These are phyloP conservation scores for Cyclostephanos invisitatus DNA, from an alignment of 108 stramenopile species.

Conservation along the genomic window DNA sequence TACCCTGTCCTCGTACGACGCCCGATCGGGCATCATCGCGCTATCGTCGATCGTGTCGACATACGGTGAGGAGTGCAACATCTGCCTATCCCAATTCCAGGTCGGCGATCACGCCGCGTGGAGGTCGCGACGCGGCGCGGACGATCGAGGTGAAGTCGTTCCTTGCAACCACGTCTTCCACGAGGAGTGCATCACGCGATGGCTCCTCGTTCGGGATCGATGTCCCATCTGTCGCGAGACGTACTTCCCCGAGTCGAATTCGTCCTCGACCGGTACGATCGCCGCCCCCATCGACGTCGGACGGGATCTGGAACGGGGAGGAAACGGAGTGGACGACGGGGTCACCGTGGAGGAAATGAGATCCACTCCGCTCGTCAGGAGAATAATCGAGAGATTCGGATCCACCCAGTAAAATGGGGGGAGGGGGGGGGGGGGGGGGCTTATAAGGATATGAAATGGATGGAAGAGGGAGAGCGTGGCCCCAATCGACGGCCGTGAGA, in stretches of 20 bases:
- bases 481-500: not conserved
- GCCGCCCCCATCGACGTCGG: not conserved
- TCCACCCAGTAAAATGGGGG: not conserved
- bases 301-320: slow-evolving; percentile 4
- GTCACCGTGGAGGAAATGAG: not conserved
- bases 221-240: slow-evolving; percentile 45
- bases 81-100: slow-evolving; percentile 40
- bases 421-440: not conserved
- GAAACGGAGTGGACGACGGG: not conserved
- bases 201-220: slow-evolving; percentile 55
- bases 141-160: not conserved
- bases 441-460: too few species aligned
- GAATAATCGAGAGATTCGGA: not conserved
- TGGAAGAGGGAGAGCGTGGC: not conserved
- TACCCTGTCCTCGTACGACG: not conserved
- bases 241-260: slow-evolving; percentile 14
- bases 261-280: not conserved
- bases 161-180: slow-evolving; percentile 69
- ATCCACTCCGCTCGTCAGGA: not conserved
- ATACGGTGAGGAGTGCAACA: slow-evolving; percentile 44
- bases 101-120: slow-evolving; percentile 44
- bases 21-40: not conserved
- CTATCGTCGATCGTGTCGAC: slow-evolving; percentile 2
- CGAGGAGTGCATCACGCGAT: slow-evolving; percentile 63
- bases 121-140: not conserved